Conservation (phyloP, 1,284 basidiomycete species). For the Ceratobasidium sp. region DNA sequence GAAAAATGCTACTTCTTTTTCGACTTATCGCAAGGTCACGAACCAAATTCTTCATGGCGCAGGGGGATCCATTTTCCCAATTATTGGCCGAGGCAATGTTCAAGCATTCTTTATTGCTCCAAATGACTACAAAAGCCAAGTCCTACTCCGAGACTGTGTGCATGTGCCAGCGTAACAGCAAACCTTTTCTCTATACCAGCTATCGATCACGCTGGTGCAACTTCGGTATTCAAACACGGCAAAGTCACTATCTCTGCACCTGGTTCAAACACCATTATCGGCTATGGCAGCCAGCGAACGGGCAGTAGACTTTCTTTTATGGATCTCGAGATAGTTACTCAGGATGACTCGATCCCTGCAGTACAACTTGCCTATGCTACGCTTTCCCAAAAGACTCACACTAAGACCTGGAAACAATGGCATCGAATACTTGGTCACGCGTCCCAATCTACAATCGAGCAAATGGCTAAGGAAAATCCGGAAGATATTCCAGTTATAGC, state of each 20-base stretch:
- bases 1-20: not conserved
- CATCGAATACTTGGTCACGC: slow-evolving; percentile 13
- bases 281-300: not conserved
- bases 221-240: not conserved
- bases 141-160: not conserved
- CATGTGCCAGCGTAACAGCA: not conserved
- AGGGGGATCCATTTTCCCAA: not conserved
- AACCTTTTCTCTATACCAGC: not conserved
- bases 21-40: not conserved
- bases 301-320: too few species aligned
- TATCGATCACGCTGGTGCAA: not conserved
- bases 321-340: not conserved
- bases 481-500: not conserved
- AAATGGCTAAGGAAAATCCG: slow-evolving; percentile 1
- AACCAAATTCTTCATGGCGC: not conserved
- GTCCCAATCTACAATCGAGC: not conserved
- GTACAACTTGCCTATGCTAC: not conserved
- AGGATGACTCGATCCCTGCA: not conserved
- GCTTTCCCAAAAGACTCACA: too few species aligned
- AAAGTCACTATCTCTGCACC: not conserved
- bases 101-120: not conserved
- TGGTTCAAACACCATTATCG: not conserved
- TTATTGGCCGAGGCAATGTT: not conserved
- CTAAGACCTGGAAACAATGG: slow-evolving; percentile 12
- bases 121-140: not conserved